Evolutionary conservation across 2,329 filamentous ascomycete species (phyloP).

Genomic region (Nothophaeocryptopus gaeumannii): DNA sequence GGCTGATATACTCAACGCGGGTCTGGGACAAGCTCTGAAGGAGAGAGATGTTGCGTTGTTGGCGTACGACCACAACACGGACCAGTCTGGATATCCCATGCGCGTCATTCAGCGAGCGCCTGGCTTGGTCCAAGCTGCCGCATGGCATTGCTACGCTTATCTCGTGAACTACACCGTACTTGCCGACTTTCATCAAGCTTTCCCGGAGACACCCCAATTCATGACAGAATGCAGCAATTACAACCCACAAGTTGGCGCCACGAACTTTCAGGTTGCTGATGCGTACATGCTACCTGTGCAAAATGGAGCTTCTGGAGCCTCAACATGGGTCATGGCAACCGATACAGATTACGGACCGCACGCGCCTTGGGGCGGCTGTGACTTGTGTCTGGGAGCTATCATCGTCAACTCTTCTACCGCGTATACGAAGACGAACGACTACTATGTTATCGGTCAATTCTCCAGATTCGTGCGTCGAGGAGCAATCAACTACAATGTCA

Average conservation of each 20-base stretch:
- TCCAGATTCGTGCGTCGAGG: conserved; percentile 25
- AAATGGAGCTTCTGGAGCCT: conserved; percentile 47
- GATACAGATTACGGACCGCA: conserved; percentile 46
- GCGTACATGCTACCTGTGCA: conserved; percentile 33
- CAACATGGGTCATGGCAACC: conserved; percentile 48
- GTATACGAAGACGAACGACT: conserved; percentile 50
- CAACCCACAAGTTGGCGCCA: conserved; percentile 9
- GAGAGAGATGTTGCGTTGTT: conserved; percentile 33
- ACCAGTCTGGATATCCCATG: conserved; percentile 36
- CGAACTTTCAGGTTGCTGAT: conserved; percentile 24
- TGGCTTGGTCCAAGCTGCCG: conserved; percentile 33
- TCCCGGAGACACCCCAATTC: conserved; percentile 44
- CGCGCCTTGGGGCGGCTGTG: conserved; percentile 42
- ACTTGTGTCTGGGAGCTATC: conserved; percentile 55
- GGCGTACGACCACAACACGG: conserved; percentile 43
- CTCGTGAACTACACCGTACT: conserved; percentile 36
- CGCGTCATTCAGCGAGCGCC: conserved; percentile 35
- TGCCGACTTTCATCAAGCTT: conserved; percentile 42
- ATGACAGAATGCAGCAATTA: conserved; percentile 51
- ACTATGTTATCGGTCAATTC: conserved; percentile 56
- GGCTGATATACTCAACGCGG: conserved; percentile 34
- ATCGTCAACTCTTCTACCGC: conserved; percentile 64
- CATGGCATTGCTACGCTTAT: conserved; percentile 40
- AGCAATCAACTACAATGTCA: conserved; percentile 19
- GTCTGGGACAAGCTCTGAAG: conserved; percentile 22